Evolutionary conservation across 2,329 filamentous ascomycete species (phyloP).

Genomic region (Exophiala oligosperma): DNA sequence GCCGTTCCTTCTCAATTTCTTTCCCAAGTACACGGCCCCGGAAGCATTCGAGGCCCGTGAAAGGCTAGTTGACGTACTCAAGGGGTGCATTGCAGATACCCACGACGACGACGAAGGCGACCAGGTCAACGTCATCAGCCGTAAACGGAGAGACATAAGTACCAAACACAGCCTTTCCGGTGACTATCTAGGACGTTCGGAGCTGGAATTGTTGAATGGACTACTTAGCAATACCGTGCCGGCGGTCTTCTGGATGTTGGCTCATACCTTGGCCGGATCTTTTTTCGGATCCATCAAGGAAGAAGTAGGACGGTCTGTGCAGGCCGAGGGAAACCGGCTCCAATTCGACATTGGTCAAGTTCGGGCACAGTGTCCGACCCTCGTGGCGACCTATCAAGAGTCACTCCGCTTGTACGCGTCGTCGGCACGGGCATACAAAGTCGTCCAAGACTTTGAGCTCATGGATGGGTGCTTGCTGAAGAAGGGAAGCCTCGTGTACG

Average conservation of each 20-base stretch:
- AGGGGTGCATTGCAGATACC: background rate
- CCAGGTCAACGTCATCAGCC: no score
- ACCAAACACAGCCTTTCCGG: background rate
- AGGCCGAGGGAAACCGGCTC: background rate
- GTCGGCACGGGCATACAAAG: background rate
- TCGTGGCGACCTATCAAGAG: background rate
- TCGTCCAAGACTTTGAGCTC: background rate
- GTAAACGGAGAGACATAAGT: background rate
- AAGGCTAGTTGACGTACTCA: background rate
- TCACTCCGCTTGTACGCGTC: background rate
- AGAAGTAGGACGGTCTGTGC: background rate
- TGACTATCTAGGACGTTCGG: background rate
- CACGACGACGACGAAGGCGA: background rate
- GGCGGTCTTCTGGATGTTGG: background rate
- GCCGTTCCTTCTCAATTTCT: background rate
- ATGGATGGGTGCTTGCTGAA: no score
- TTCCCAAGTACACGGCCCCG: background rate
- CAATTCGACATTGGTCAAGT: background rate
- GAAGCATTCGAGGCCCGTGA: background rate
- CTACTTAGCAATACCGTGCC: background rate
- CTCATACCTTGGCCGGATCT: background rate
- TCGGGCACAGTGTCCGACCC: background rate
- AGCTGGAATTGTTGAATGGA: background rate
- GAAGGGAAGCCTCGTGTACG: no score
- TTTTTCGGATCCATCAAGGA: background rate